phyloP scores from a whole-genome alignment of 805 yeast genomes.

The Myxozyma melibiosi region DNA sequence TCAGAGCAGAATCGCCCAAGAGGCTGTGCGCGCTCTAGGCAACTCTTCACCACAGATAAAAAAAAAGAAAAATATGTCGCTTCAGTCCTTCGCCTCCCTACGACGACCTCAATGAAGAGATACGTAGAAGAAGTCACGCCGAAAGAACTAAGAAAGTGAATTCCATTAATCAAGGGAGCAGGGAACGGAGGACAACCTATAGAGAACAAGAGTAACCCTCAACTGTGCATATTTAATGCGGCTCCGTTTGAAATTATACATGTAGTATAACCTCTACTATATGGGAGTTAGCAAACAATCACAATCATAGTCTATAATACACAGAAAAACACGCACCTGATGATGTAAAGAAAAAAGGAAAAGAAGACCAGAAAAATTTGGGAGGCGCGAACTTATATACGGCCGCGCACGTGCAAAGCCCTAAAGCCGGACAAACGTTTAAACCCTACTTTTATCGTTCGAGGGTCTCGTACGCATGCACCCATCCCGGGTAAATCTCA shows the following conservation, averaged over 20 bases:
- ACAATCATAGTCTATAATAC: neutral
- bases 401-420: conserved; percentile 3
- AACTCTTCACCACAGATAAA: neutral
- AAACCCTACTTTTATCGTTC: conserved; percentile 5
- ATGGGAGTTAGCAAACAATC: conserved; percentile 18
- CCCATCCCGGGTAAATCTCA: too few relatives aligned
- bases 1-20: neutral
- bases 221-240: conserved; percentile 32
- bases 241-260: conserved; percentile 35
- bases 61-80: conserved; percentile 19
- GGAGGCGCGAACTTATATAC: neutral
- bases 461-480: too few relatives aligned
- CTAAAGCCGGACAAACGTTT: too few relatives aligned
- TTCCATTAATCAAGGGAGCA: conserved; percentile 32
- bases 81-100: conserved; percentile 27
- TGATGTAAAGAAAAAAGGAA: conserved; percentile 30
- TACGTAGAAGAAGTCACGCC: conserved; percentile 23
- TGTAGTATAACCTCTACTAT: conserved; percentile 35
- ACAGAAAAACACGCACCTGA: conserved; percentile 26
- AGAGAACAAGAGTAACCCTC: conserved; percentile 29
- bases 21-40: neutral
- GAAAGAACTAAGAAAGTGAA: conserved; percentile 20
- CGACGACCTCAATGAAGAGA: conserved; percentile 9
- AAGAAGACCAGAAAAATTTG: conserved; percentile 1
- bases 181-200: conserved; percentile 35